Percentiles rank a stretch among this genome's conserved stretches.
Evolutionary conservation across 306 rosid species (phyloP).

Genomic region (Glycine latifolia): DNA sequence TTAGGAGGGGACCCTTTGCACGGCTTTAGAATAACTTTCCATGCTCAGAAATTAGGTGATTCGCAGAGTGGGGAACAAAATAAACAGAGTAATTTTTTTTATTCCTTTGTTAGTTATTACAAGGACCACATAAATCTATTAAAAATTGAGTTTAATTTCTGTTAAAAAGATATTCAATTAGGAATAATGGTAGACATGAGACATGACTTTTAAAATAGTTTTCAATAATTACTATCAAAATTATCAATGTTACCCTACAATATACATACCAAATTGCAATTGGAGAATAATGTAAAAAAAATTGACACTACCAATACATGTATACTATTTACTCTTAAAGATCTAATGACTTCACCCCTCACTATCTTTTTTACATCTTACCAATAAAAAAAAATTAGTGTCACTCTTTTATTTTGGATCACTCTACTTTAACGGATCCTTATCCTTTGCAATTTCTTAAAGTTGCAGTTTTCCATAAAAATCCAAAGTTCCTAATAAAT

Average conservation of each 20-base stretch:
- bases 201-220: too few species aligned
- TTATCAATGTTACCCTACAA: too few species aligned
- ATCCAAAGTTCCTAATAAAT: not conserved
- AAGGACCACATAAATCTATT: not conserved
- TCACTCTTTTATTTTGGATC: not conserved
- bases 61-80: not conserved
- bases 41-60: constrained; percentile 3
- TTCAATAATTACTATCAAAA: too few species aligned
- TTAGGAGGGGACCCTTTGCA: not conserved
- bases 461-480: constrained; percentile 2
- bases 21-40: constrained; percentile 13
- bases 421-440: not conserved
- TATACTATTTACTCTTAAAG: too few species aligned
- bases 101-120: not conserved
- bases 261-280: too few species aligned
- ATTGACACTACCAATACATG: too few species aligned
- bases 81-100: not conserved
- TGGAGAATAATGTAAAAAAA: too few species aligned
- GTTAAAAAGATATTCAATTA: too few species aligned
- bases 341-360: not conserved
- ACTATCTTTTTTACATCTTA: not conserved
- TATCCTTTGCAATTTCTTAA: not conserved
- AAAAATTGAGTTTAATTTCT: not conserved
- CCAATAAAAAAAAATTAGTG: not conserved
- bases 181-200: too few species aligned